These are phyloP conservation scores for Yamadazyma jaroonii DNA, from an alignment of 1,139 yeast genomes.

Conservation along the genomic window DNA sequence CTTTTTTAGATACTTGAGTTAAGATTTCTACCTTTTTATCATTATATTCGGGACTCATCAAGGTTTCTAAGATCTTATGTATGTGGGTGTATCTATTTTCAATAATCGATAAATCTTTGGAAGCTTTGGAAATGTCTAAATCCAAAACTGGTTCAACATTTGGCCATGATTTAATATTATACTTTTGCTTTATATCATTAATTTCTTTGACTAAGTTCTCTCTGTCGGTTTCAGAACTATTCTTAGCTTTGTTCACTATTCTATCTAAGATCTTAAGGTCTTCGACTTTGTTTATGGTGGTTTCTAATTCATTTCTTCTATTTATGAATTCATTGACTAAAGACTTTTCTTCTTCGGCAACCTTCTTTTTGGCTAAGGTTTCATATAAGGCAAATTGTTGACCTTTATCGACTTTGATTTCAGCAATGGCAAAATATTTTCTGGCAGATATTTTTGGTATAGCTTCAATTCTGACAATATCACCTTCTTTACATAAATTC, in stretches of 20 bases:
- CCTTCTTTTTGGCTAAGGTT: slow-evolving; percentile 65
- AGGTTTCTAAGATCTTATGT: slow-evolving; percentile 29
- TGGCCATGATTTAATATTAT: slow-evolving; percentile 64
- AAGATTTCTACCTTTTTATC: slow-evolving; percentile 26
- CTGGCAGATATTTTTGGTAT: slow-evolving; percentile 82
- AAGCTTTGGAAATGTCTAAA: slow-evolving; percentile 26
- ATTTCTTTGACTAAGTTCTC: slow-evolving; percentile 40
- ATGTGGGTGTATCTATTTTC: slow-evolving; percentile 32
- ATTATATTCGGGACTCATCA: slow-evolving; percentile 29
- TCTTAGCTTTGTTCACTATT: slow-evolving; percentile 33
- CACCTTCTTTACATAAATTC: slow-evolving; percentile 90
- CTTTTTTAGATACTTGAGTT: slow-evolving; percentile 22
- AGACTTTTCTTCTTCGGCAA: slow-evolving; percentile 56
- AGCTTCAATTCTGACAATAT: slow-evolving; percentile 87
- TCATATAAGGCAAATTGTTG: slow-evolving; percentile 85
- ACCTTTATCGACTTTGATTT: slow-evolving; percentile 85
- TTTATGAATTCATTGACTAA: slow-evolving; percentile 49
- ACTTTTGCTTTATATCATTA: slow-evolving; percentile 44
- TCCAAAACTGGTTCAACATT: slow-evolving; percentile 37
- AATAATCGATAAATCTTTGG: slow-evolving; percentile 19
- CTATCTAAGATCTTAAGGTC: slow-evolving; percentile 49
- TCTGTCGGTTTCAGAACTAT: slow-evolving; percentile 34
- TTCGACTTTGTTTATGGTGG: slow-evolving; percentile 38
- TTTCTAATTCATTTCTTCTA: slow-evolving; percentile 40
- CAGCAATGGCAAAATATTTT: slow-evolving; percentile 92